A percentile compares a stretch with the other conserved stretches of the same genome.
These are phyloP conservation scores for Cercospora sp. DNA, from an alignment of 2,329 filamentous ascomycete species.

Conservation along the genomic window DNA sequence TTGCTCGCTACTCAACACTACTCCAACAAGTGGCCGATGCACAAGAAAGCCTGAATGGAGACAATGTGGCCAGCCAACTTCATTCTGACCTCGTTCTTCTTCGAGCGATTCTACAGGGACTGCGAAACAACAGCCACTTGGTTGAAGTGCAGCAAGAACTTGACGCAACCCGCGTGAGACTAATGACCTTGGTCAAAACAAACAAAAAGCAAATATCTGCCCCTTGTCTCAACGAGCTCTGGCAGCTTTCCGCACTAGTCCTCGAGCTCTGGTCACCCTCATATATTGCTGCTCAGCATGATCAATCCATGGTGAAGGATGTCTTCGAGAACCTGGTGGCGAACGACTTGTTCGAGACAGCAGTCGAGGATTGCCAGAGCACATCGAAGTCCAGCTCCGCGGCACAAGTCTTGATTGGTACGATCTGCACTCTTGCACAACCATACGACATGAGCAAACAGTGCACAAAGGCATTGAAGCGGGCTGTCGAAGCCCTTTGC, in stretches of 20 bases:
- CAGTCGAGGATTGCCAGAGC: conserved; percentile 11
- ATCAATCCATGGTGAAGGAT: neutral
- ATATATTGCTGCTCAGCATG: conserved; percentile 13
- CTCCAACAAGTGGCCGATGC: neutral
- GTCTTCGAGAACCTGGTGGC: neutral
- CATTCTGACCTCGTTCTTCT: conserved; percentile 13
- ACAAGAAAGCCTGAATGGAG: neutral
- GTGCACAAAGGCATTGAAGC: neutral
- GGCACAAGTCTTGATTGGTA: conserved; percentile 22
- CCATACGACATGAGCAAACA: conserved; percentile 9
- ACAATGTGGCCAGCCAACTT: neutral
- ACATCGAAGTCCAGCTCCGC: neutral
- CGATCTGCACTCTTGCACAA: conserved; percentile 7
- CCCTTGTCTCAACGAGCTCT: conserved; percentile 9
- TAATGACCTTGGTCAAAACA: neutral
- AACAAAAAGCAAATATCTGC: neutral
- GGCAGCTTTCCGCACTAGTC: conserved; percentile 22
- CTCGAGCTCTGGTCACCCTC: conserved; percentile 28
- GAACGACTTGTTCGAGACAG: conserved; percentile 17
- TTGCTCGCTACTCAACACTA: neutral
- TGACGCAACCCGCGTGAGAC: neutral
- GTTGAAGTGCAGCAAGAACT: conserved; percentile 6
- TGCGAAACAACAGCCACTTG: conserved; percentile 4
- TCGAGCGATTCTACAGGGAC: conserved; percentile 9
- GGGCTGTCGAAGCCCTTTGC: conserved; percentile 11